Conservation (phyloP, 2,329 filamentous ascomycete species). For the Cladosporium sp. region DNA sequence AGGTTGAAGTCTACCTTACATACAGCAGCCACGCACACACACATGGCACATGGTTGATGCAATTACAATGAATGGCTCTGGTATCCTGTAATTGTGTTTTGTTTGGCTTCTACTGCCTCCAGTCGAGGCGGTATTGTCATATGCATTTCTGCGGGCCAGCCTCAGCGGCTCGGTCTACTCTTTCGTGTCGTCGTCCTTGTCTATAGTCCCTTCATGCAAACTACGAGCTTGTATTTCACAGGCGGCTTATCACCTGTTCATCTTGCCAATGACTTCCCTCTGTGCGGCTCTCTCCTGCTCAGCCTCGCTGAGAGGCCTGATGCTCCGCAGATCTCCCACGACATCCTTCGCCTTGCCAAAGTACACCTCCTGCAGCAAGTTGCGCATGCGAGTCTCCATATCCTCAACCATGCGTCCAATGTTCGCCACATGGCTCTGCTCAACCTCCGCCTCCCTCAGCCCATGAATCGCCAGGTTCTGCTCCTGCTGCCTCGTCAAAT, state of each 20-base stretch:
- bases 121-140: neutral
- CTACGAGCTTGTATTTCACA: neutral
- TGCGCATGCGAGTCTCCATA: constrained; percentile 99
- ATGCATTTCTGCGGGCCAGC: neutral
- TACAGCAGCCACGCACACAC: too few relatives aligned
- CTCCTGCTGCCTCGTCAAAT: constrained; percentile 97
- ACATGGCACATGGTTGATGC: too few relatives aligned
- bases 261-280: constrained; percentile 71
- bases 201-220: neutral
- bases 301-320: constrained; percentile 75
- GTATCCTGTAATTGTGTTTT: neutral
- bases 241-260: constrained; percentile 21
- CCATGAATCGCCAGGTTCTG: constrained; percentile 68
- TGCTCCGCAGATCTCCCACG: constrained; percentile 87
- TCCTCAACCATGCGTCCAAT: constrained; percentile 92
- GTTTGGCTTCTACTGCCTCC: neutral
- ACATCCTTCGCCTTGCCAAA: constrained; percentile 99
- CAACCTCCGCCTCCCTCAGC: constrained; percentile 54
- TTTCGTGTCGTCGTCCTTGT: constrained; percentile 1
- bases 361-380: constrained; percentile 96
- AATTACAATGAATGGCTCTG: neutral
- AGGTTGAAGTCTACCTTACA: too few relatives aligned
- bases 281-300: constrained; percentile 80
- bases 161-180: neutral
- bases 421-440: constrained; percentile 91